Percentiles rank a stretch among this genome's conserved stretches.
phyloP scores from a whole-genome alignment of 495 filamentous ascomycete genomes.

The Penicillium daleae region DNA sequence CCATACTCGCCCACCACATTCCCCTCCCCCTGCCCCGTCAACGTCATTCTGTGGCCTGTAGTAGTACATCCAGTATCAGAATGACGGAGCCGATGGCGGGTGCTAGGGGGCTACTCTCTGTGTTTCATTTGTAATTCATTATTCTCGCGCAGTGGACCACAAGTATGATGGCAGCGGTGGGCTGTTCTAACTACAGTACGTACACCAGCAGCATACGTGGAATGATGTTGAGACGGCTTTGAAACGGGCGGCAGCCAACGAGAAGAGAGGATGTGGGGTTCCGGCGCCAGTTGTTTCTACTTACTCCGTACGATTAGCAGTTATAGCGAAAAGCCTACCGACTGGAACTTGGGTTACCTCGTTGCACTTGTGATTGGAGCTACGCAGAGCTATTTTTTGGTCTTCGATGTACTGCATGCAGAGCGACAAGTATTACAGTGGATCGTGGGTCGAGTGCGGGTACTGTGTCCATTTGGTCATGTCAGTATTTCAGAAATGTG shows the following conservation, averaged over 20 bases:
- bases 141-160: not conserved
- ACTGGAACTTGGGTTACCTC: not conserved
- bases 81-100: not conserved
- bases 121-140: not conserved
- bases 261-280: not conserved
- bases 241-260: slow-evolving; percentile 8
- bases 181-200: not conserved
- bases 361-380: not conserved
- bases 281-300: slow-evolving; percentile 5
- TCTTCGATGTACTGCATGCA: not conserved
- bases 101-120: not conserved
- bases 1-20: not conserved
- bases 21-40: not conserved
- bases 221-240: slow-evolving; percentile 12
- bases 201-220: slow-evolving; percentile 1
- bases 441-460: not conserved
- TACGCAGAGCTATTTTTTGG: slow-evolving; percentile 1
- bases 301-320: not conserved
- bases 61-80: not conserved
- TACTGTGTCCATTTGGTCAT: not conserved
- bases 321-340: not conserved
- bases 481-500: not conserved
- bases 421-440: not conserved
- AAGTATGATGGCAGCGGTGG: not conserved
- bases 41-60: slow-evolving; percentile 5